These are phyloP conservation scores for Gracilaria domingensis DNA, from an alignment of 23 red algal species.

Conservation along the genomic window DNA sequence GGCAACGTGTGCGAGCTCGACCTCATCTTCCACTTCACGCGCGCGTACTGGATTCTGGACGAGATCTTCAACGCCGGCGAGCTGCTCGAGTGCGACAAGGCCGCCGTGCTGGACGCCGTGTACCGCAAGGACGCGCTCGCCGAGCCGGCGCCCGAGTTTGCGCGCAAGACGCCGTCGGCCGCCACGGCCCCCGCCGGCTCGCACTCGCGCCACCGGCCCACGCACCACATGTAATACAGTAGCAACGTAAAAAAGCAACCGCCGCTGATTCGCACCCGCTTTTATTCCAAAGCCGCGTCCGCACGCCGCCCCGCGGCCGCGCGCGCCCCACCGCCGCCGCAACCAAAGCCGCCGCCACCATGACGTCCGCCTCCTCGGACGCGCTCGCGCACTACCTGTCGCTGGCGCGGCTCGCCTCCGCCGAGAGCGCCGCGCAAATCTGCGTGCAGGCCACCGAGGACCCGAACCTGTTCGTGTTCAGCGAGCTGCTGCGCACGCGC, in stretches of 20 bases:
- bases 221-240: too few species aligned
- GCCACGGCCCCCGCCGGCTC: neutral
- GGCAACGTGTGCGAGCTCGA: constrained; percentile 99
- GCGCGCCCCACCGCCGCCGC: too few species aligned
- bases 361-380: neutral
- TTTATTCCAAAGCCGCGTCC: too few species aligned
- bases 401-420: neutral
- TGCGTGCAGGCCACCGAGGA: constrained; percentile 44
- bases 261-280: too few species aligned
- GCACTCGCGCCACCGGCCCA: neutral
- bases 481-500: constrained; percentile 26
- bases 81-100: constrained; percentile 83
- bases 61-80: constrained; percentile 94
- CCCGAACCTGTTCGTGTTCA: constrained; percentile 42
- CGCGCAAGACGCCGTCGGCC: constrained; percentile 12
- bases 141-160: constrained; percentile 71
- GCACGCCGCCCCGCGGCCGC: too few species aligned
- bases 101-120: constrained; percentile 64
- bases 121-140: constrained; percentile 43
- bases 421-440: neutral
- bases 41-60: constrained; percentile 91
- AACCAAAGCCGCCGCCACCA: too few species aligned
- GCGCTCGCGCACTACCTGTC: constrained; percentile 43
- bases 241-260: neutral
- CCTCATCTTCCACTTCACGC: constrained; percentile 95